Evolutionary conservation across 2,329 filamentous ascomycete species (phyloP), one percentile per base, ranked within the genome.

Genomic region (Claviceps spartinae): DNA sequence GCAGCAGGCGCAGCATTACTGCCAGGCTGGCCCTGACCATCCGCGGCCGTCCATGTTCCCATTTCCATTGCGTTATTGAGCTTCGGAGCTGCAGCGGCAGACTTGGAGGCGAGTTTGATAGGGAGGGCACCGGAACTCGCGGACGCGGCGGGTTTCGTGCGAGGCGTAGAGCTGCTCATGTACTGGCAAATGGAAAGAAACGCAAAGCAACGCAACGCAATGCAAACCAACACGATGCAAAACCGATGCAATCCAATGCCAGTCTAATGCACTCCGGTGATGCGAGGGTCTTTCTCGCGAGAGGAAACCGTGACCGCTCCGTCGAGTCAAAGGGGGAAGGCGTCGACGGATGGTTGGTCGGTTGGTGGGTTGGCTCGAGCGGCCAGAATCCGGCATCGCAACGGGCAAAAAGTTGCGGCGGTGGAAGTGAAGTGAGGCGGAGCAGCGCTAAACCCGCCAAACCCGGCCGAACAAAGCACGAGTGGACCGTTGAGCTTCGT

Each of bases 61-160:
- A 79, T 72, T 60, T 80, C 77, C 67, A 79, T 67, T 57, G 76
- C 75, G 62, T 71, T 74, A 63, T 76, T 80, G 58, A 82, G 67
- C 60, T 77, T 77, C 8, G 79, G 78, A 38, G 72, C 71, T 3
- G 72, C 77, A 16, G 69, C 72, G 45, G 69, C 64, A 49, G 72
- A 69, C 59, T 84, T 84, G 47, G 73, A 69, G 44, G 76, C 70
- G 22, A 77, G 77, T 56, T 79, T 79, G 46, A 71, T 69, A 45
- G 78, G 76, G 47, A 54, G 47, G 5, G 53, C 47, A 24, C 49
- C 41, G 18, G 53, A 44, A 4, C 74, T 69, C 48, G 69, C 67
- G 51, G 72, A 65, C 53, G 64, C 63, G 53, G 62, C 61, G 22
- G 63, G 60, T 54, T 60, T 59, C 61, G 65, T 67, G 61, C 66